These are phyloP conservation scores for Prunus yedoensis DNA, from an alignment of 331 rosid species.

Conservation along the genomic window DNA sequence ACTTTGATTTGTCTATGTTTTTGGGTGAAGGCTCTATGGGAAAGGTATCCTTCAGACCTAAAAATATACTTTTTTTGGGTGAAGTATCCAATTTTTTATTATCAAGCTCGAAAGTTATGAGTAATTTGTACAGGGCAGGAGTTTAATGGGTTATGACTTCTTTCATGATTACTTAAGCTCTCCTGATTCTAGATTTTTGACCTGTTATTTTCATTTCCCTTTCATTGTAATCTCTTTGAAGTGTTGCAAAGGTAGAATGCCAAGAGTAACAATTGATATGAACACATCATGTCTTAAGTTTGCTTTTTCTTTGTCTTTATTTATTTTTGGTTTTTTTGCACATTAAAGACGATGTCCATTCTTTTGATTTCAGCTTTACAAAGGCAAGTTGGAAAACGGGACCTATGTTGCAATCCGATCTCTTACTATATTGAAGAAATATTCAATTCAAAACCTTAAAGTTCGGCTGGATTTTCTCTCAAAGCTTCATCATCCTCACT, in stretches of 20 bases:
- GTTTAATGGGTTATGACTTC: not conserved
- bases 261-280: no score
- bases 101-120: not conserved
- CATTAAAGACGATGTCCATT: not conserved
- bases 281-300: no score
- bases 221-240: no score
- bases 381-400: constrained; percentile 72
- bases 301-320: no score
- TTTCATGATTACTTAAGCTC: not conserved
- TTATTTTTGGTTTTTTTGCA: not conserved
- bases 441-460: constrained; percentile 62
- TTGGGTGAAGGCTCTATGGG: constrained; percentile 88
- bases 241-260: no score
- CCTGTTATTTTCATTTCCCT: not conserved
- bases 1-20: constrained; percentile 53
- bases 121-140: not conserved
- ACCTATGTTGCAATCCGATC: constrained; percentile 53
- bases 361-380: constrained; percentile 60
- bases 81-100: not conserved
- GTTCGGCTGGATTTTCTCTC: constrained; percentile 73
- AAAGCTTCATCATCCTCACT: constrained; percentile 87
- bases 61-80: constrained; percentile 2
- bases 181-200: not conserved
- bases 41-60: constrained; percentile 53
- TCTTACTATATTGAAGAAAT: constrained; percentile 55